A percentile compares a stretch with the other conserved stretches of the same genome.
These are phyloP conservation scores for Trichoderma endophyticum DNA, from an alignment of 2,329 filamentous ascomycete genomes.

Conservation along the genomic window DNA sequence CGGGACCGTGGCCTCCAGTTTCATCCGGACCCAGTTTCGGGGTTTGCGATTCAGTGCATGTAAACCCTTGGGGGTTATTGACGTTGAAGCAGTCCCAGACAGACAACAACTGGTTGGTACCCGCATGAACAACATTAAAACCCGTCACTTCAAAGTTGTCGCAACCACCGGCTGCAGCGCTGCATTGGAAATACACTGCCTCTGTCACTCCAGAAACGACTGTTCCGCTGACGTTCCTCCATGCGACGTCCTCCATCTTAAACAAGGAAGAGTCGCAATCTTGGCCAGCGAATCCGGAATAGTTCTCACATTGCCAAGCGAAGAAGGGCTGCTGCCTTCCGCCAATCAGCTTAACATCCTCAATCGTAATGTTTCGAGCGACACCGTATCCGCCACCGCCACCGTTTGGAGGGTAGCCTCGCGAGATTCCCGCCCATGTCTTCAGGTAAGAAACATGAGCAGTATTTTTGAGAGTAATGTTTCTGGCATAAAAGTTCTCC, in stretches of 20 bases:
- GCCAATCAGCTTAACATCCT: constrained; percentile 30
- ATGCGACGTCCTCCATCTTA: constrained; percentile 30
- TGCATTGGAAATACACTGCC: constrained; percentile 33
- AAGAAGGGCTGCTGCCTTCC: constrained; percentile 33
- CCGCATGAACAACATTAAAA: constrained; percentile 24
- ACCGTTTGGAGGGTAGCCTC: constrained; percentile 54
- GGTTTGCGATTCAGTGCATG: constrained; percentile 21
- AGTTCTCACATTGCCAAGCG: constrained; percentile 37
- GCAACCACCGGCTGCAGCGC: constrained; percentile 32
- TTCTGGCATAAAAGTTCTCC: constrained; percentile 45
- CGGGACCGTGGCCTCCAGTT: background rate
- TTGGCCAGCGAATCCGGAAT: constrained; percentile 33
- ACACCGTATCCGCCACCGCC: constrained; percentile 53
- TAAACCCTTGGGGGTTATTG: constrained; percentile 25
- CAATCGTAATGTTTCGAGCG: constrained; percentile 32
- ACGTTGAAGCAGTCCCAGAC: constrained; percentile 32
- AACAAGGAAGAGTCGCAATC: constrained; percentile 35
- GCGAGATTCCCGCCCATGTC: constrained; percentile 54
- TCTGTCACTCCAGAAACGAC: constrained; percentile 26
- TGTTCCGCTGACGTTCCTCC: constrained; percentile 30
- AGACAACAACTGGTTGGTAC: constrained; percentile 21
- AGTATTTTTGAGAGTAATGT: constrained; percentile 46
- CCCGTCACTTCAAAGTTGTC: constrained; percentile 28
- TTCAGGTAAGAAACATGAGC: constrained; percentile 53
- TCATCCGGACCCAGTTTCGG: background rate